Evolutionary conservation across 164 flowering plant species (phyloP), one percentile per base, ranked within the genome.

Genomic region (Vitis rotundifolia): DNA sequence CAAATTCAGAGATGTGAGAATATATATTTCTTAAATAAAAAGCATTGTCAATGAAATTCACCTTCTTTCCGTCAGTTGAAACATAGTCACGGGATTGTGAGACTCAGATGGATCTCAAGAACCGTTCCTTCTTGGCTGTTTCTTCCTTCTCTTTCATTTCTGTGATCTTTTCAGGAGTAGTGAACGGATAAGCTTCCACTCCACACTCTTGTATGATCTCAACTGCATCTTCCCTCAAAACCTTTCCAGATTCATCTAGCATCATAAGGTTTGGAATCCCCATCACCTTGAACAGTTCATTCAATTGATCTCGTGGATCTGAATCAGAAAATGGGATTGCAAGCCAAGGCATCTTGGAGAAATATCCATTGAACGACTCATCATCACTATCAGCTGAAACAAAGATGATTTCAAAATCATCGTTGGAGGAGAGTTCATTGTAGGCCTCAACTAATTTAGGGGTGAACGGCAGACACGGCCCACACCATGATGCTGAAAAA

Each of bases 301-400:
- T 51, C 47, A 92, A 59, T 9, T 49, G 47, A 1, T 79, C 71
- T 2, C 85, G 87, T 0, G 72, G 76, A 9, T 74, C 82, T 1
- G 82, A 83, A 75, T 92, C 94, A 28, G 89, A 82, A 71, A 84
- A 90, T 0, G 97, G 97, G 60, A 92, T 63, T 0, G 91, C 91
- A 44, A 89, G 85, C 96, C 97, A 90, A 59, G 94, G 96, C 96
- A 90, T 92, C 74, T 82, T 74, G 29, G 87, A 83, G 78, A 90
- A 90, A 74, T 88, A 90, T 1, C 31, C 71, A 1, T 83, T 69
- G 63, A 87, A 90, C 0, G 90, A 68, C 13, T 85, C 86, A 55
- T 85, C 86, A 61, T 88, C 87, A 48, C 64, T 11, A 70, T 92
- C 96, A 3, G 62, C 79, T 0, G 92, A 81, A 53, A 87, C 28